Percentiles rank a stretch among this genome's conserved stretches.
phyloP scores from a whole-genome alignment of 345 rosid species.

The Arabis hirsuta region DNA sequence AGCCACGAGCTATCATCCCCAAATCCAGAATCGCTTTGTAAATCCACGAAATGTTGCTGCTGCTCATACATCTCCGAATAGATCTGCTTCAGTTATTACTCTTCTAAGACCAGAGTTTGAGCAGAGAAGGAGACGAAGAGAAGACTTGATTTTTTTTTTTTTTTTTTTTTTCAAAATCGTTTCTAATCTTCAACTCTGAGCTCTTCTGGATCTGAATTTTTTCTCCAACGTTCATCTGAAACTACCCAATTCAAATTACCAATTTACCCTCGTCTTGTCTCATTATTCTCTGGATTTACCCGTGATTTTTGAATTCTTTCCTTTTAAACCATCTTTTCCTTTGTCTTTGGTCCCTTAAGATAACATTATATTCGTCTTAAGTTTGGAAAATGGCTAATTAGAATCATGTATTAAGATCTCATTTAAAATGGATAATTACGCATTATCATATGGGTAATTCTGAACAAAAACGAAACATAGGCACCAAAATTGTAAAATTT shows the following conservation, averaged over 20 bases:
- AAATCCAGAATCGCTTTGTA: conserved; percentile 60
- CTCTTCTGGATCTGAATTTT: conserved; percentile 28
- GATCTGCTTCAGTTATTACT: conserved; percentile 43
- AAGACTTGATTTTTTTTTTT: neutral
- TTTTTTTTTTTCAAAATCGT: conserved; percentile 13
- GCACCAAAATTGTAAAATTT: neutral
- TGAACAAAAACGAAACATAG: neutral
- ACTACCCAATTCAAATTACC: conserved; percentile 17
- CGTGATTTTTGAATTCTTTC: conserved; percentile 27
- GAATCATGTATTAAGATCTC: neutral
- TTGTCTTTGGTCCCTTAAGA: conserved; percentile 14
- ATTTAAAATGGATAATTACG: neutral
- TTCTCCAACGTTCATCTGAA: conserved; percentile 44
- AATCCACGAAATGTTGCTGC: conserved; percentile 56
- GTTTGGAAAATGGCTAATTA: neutral
- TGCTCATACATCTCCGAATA: conserved; percentile 58
- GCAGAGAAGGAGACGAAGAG: conserved; percentile 14
- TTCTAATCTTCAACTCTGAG: conserved; percentile 27
- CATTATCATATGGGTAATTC: neutral
- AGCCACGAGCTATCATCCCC: conserved; percentile 76
- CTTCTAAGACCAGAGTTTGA: conserved; percentile 23
- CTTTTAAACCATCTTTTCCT: conserved; percentile 14
- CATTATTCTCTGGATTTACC: conserved; percentile 9
- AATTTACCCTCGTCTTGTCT: conserved; percentile 29
- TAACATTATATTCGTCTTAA: neutral